Conservation (phyloP, 257 asterid genomes). For the Salvia miltiorrhiza region DNA sequence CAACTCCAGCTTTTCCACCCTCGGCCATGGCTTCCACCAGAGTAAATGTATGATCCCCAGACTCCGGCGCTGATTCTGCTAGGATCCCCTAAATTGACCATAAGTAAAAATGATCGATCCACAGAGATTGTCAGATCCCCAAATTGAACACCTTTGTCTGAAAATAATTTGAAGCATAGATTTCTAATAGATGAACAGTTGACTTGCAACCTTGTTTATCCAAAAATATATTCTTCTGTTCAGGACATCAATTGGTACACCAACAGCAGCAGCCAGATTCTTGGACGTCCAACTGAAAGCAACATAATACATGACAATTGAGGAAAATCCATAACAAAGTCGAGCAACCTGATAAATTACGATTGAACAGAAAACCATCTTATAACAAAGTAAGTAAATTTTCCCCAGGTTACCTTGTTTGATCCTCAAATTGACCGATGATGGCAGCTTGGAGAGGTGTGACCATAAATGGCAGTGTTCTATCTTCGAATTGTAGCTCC, state of each 20-base stretch:
- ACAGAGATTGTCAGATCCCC: background rate
- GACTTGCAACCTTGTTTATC: constrained; percentile 73
- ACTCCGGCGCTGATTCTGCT: constrained; percentile 59
- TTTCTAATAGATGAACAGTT: constrained; percentile 9
- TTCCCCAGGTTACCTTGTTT: constrained; percentile 52
- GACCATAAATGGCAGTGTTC: constrained; percentile 65
- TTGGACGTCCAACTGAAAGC: constrained; percentile 78
- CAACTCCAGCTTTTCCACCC: constrained; percentile 54
- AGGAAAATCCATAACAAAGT: background rate
- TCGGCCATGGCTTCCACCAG: constrained; percentile 71
- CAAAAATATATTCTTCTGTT: constrained; percentile 76
- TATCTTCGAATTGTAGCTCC: constrained; percentile 91
- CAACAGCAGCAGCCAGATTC: constrained; percentile 80
- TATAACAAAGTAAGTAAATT: background rate
- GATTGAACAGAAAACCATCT: background rate
- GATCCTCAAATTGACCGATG: constrained; percentile 86
- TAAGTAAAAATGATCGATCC: constrained; percentile 17
- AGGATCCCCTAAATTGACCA: constrained; percentile 68
- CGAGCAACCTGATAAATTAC: constrained; percentile 6
- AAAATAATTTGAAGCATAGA: background rate
- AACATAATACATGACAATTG: background rate
- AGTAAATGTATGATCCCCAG: constrained; percentile 50
- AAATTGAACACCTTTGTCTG: background rate
- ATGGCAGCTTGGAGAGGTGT: constrained; percentile 95
- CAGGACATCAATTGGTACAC: constrained; percentile 76